Evolutionary conservation across 306 rosid species (phyloP).

Genomic region (Cicer bijugum): DNA sequence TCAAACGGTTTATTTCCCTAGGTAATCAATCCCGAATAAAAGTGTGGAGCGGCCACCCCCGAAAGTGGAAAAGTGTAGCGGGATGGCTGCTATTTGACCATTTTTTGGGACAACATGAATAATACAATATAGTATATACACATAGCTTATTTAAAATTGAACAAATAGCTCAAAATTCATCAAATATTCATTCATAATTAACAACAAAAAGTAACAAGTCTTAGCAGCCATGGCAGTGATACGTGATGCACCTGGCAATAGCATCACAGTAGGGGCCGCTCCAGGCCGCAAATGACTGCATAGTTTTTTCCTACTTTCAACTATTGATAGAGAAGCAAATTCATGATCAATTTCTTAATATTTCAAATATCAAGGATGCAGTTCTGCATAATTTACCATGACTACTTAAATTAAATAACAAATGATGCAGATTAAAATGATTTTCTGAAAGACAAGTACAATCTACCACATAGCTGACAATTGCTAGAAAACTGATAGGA

Average conservation of each 20-base stretch:
- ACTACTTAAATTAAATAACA: conserved; percentile 14
- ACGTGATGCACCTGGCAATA: background rate
- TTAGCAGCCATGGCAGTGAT: too few species aligned
- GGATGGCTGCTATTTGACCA: too few species aligned
- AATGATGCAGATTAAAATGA: background rate
- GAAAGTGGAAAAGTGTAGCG: too few species aligned
- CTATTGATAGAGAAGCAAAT: conserved; percentile 1
- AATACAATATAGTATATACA: too few species aligned
- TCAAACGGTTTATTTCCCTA: background rate
- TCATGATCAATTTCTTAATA: conserved; percentile 26
- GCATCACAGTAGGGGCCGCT: background rate
- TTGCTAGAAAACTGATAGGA: conserved; percentile 1
- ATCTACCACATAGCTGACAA: conserved; percentile 27
- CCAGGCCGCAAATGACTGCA: too few species aligned
- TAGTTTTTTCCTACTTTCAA: conserved; percentile 13
- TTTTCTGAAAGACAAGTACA: conserved; percentile 25
- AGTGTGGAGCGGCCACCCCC: too few species aligned
- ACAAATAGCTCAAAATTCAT: too few species aligned
- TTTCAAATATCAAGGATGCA: conserved; percentile 31
- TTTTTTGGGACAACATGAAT: too few species aligned
- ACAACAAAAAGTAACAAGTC: too few species aligned
- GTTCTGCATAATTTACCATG: conserved; percentile 18
- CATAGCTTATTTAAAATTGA: too few species aligned
- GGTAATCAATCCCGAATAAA: too few species aligned
- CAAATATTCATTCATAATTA: too few species aligned